A percentile compares a stretch with the other conserved stretches of the same genome.
Conservation (phyloP, 306 rosid genomes). For the Sechiopsis laciniata region DNA sequence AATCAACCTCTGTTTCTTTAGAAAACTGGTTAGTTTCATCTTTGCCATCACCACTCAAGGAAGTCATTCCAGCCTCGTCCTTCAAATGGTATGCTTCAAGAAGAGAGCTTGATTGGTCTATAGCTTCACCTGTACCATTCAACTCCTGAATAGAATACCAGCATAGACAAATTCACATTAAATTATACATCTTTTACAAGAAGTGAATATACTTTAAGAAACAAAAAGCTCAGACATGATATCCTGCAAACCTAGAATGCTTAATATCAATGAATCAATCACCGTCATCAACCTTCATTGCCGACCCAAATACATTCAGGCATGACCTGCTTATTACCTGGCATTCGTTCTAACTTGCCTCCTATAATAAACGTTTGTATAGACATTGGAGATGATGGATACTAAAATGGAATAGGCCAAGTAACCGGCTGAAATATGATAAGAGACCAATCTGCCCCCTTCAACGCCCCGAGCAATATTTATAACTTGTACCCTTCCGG, state of each 20-base stretch:
- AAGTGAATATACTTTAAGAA: background rate
- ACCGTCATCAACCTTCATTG: slow-evolving; percentile 2
- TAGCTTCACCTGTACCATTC: slow-evolving; percentile 27
- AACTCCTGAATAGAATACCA: slow-evolving; percentile 41
- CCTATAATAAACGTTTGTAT: background rate
- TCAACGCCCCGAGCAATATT: background rate
- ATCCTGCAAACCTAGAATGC: background rate
- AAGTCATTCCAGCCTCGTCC: slow-evolving; percentile 36
- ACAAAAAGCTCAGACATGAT: background rate
- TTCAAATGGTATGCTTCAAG: slow-evolving; percentile 60
- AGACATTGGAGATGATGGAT: background rate
- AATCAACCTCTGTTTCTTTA: slow-evolving; percentile 55
- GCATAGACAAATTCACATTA: slow-evolving; percentile 22
- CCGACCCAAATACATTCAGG: background rate
- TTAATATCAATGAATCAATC: background rate
- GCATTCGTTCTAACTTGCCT: background rate
- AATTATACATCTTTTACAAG: background rate
- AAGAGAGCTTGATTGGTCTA: slow-evolving; percentile 44
- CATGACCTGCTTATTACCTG: background rate
- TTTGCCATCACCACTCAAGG: slow-evolving; percentile 27
- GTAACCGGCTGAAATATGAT: background rate
- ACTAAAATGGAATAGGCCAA: background rate
- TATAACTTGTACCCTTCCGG: background rate
- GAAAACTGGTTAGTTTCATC: slow-evolving; percentile 30
- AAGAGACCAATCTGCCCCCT: background rate